Base-by-base conservation (phyloP, 129 eudicot genomes). In the Deinandra increscens region DNA sequence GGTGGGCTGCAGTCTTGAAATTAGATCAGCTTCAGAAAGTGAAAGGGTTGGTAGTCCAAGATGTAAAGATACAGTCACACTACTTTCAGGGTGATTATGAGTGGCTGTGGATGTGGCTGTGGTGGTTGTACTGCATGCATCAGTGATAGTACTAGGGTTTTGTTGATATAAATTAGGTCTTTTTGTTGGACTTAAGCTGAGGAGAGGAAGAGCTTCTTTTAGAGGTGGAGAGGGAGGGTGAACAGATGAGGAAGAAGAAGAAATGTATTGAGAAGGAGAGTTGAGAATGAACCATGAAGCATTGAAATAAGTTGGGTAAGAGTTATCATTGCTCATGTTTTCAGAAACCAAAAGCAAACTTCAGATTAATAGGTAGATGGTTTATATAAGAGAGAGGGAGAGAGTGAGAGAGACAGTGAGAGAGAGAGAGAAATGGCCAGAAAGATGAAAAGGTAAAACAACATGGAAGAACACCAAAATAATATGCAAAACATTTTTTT, bases 151-250 rank as follows among this genome's bases (percentile, higher is more conserved):
- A 60, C 33, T 33, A 18, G 59, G 36, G 59, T 51, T 62, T 68
- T 62, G 63, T 58, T 29, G 78, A 63, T n/a, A n/a, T 38, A 18
- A 22, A 34, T 41, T 34, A 58, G 54, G 48, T 63, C 26, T 42
- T 62, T 26, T 66, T 66, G 68, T 5, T 13, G 54, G 66, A 55
- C 73, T 81, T 39, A 75, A 66, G 60, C 38, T 79, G 78, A 85
- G 79, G 11, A 85, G 87, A 73, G 91, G 91, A 36, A 85, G 91
- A 67, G 85, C 91, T 76, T 82, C 81, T 67, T 17, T 69, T 19
- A n/a, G 59, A 38, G 75, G 80, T 63, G 79, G 80, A 63, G 79
- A 53, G 13, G 70, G 60, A 51, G 38, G 79, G 23, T 34, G 66
- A 67, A 10, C 18, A 33, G 64, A 73, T 63, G 51, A 66, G 22